These are phyloP conservation scores for Exophiala xenobiotica DNA, from an alignment of 2,329 filamentous ascomycete genomes.

Conservation along the genomic window DNA sequence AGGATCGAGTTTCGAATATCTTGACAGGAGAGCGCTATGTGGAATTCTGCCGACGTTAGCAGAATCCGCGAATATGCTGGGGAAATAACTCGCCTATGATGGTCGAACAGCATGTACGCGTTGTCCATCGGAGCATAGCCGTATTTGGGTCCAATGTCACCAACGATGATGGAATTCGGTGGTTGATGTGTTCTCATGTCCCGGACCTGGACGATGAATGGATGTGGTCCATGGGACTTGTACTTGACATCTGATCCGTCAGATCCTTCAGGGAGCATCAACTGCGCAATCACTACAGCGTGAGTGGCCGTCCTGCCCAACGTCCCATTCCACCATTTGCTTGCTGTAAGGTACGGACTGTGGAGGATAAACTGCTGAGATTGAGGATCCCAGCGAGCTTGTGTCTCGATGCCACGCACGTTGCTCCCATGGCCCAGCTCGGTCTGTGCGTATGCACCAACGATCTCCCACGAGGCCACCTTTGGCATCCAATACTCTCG, in stretches of 20 bases:
- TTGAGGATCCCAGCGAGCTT: conserved; percentile 47
- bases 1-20: conserved; percentile 49
- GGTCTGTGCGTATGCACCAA: conserved; percentile 53
- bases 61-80: conserved; percentile 32
- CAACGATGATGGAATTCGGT: conserved; percentile 48
- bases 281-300: conserved; percentile 53
- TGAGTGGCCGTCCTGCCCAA: conserved; percentile 53
- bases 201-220: conserved; percentile 53
- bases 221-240: conserved; percentile 49
- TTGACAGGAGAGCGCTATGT: conserved; percentile 49
- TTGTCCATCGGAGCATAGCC: conserved; percentile 54
- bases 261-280: conserved; percentile 42
- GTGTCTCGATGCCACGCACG: conserved; percentile 49
- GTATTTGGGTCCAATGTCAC: conserved; percentile 55
- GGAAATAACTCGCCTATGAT: conserved; percentile 32
- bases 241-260: conserved; percentile 25
- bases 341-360: conserved; percentile 51
- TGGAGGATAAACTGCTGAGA: conserved; percentile 50
- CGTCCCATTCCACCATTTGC: conserved; percentile 56
- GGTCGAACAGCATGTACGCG: conserved; percentile 53
- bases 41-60: conserved; percentile 36
- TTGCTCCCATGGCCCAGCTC: conserved; percentile 55
- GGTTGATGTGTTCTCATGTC: conserved; percentile 48
- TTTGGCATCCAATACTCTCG: conserved; percentile 49
- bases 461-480: conserved; percentile 50